A percentile compares a stretch with the other conserved stretches of the same genome.
phyloP scores from a whole-genome alignment of 202 grass and related monocot species.

The Panicum hallii region DNA sequence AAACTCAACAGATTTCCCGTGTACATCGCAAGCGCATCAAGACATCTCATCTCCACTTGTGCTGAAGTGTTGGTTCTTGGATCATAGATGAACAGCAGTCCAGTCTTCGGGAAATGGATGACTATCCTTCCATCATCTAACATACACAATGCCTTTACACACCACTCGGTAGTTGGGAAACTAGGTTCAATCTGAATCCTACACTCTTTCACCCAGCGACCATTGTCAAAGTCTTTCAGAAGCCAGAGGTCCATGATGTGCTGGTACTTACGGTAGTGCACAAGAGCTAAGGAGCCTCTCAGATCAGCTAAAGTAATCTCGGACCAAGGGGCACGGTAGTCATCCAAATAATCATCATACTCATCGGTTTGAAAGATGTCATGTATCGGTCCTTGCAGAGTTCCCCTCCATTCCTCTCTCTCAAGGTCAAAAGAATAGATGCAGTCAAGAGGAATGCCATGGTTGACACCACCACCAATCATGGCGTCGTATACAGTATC shows the following conservation, averaged over 20 bases:
- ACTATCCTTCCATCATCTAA: not conserved
- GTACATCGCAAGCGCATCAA: not conserved
- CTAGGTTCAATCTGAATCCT: not conserved
- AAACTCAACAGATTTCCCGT: not conserved
- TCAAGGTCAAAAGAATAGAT: not conserved
- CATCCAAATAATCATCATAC: not conserved
- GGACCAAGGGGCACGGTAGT: not conserved
- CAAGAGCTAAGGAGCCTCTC: not conserved
- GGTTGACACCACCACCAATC: no score
- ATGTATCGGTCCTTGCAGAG: not conserved
- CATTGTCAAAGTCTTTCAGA: not conserved
- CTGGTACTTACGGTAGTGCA: not conserved
- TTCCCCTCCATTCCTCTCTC: not conserved
- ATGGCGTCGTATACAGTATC: not conserved
- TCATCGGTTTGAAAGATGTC: not conserved
- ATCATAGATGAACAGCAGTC: not conserved
- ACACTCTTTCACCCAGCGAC: conserved; percentile 18
- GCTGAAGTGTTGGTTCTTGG: not conserved
- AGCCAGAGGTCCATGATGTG: conserved; percentile 1
- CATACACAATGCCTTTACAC: not conserved
- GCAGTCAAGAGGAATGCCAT: not conserved
- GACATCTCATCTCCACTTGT: not conserved
- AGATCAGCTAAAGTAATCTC: not conserved
- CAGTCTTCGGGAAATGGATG: not conserved
- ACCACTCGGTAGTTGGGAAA: not conserved